Evolutionary conservation across 306 rosid species (phyloP).

Genomic region (Rubus idaeus): DNA sequence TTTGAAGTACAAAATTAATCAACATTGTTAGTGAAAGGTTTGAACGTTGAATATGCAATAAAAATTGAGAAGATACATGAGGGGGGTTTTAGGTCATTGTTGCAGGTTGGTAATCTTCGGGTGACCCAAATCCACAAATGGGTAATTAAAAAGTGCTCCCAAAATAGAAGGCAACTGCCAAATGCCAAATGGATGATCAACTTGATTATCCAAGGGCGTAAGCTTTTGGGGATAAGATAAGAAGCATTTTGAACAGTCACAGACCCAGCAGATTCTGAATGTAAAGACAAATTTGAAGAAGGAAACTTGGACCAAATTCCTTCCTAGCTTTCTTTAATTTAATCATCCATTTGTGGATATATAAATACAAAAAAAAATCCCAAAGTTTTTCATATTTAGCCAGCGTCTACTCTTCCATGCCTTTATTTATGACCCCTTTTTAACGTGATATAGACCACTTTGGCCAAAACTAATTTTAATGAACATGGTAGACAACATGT

Average conservation of each 20-base stretch:
- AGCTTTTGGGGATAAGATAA: constrained; percentile 21
- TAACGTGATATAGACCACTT: not conserved
- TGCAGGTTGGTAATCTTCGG: not conserved
- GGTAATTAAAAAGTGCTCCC: not conserved
- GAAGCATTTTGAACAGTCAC: not conserved
- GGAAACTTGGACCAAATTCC: constrained; percentile 20
- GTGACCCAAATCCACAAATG: no score
- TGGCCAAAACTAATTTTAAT: not conserved
- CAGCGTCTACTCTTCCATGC: not conserved
- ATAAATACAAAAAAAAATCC: not conserved
- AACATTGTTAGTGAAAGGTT: not conserved
- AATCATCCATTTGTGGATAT: not conserved
- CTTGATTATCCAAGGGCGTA: constrained; percentile 27
- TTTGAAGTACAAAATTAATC: not conserved
- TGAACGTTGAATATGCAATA: not conserved
- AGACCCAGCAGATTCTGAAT: not conserved
- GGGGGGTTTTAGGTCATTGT: not conserved
- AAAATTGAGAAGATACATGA: not conserved
- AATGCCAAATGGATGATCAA: constrained; percentile 33
- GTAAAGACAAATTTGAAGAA: not conserved
- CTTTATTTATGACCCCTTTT: not conserved
- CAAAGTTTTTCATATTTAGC: not conserved
- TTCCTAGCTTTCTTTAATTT: not conserved
- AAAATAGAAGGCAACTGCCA: not conserved
- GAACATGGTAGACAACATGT: not conserved